Evolutionary conservation across 2,329 filamentous ascomycete genomes (phyloP).

Genomic region (Talaromyces sp.): DNA sequence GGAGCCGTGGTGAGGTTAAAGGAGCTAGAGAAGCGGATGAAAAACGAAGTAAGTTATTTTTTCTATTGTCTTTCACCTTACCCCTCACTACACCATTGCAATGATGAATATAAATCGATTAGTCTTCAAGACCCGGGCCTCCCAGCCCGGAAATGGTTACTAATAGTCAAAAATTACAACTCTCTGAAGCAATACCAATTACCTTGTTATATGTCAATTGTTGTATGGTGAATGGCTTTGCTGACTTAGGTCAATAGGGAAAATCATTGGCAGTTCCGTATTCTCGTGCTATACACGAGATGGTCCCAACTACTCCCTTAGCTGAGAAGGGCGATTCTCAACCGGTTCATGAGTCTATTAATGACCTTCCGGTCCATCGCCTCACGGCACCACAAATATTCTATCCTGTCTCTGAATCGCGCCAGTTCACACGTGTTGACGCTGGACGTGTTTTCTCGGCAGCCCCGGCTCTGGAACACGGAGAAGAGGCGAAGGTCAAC

Average conservation of each 20-base stretch:
- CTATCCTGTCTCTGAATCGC: slow-evolving; percentile 61
- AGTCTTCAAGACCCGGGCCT: slow-evolving; percentile 91
- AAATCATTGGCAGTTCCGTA: slow-evolving; percentile 76
- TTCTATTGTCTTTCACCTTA: neutral
- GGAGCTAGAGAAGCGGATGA: slow-evolving; percentile 78
- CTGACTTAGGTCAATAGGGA: slow-evolving; percentile 52
- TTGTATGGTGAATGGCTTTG: neutral
- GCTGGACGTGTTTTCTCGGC: slow-evolving; percentile 59
- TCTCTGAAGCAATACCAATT: slow-evolving; percentile 57
- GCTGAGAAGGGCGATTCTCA: slow-evolving; percentile 36
- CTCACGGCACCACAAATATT: slow-evolving; percentile 56
- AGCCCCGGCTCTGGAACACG: slow-evolving; percentile 37
- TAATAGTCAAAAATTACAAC: slow-evolving; percentile 67
- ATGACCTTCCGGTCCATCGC: slow-evolving; percentile 60
- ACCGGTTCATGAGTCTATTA: slow-evolving; percentile 58
- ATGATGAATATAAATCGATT: slow-evolving; percentile 87
- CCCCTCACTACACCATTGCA: slow-evolving; percentile 10
- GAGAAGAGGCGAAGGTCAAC: slow-evolving; percentile 22
- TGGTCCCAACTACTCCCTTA: slow-evolving; percentile 70
- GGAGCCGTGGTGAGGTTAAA: slow-evolving; percentile 82
- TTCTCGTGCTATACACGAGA: slow-evolving; percentile 67
- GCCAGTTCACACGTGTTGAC: slow-evolving; percentile 63
- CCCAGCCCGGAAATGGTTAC: slow-evolving; percentile 50
- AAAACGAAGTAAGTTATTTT: slow-evolving; percentile 63
- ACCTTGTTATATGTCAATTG: slow-evolving; percentile 5